Base-by-base conservation (phyloP, 805 yeast species). In the Schwanniomyces polymorphus region DNA sequence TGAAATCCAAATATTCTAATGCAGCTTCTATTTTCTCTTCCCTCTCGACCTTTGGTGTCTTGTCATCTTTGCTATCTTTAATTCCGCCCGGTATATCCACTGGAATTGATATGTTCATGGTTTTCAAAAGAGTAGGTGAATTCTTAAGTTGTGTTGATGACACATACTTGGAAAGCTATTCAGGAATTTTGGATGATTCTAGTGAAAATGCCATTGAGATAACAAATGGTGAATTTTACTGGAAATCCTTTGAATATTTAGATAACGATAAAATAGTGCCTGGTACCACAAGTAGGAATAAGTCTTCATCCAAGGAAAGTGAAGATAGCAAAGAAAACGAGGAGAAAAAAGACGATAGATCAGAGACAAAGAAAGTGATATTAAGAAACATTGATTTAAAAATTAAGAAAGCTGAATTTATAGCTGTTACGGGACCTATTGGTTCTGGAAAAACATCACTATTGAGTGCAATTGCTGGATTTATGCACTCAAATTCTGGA, bases 371-470 rank as follows among this genome's bases (percentile, higher is more conserved):
- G 57, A 57, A 38, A 48, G 49, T 3, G 75, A 75, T 59, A 56
- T 57, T 84, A 58, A 47, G 55, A 38, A 54, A 84, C 57, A 63
- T 88, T 48, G 72, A 82, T 52, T 63, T 89, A 17, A 60, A 65
- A 1, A 70, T 89, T 41, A 64, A 72, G 38, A 34, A 79, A 78
- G 47, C 87, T 88, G 18, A 96, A 89, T 59, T 80, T 91, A 42
- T 68, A 89, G 85, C 86, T 48, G 75, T 88, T 23, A 86, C 92
- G 0, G 97, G 97, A n/a, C 66, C 84, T 1, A 86, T 89, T 57
- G 96, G 96, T 2, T 76, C 89, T 2, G 96, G 97, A 47, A 89
- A 89, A 60, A 72, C 91, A 0, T 86, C 94, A 0, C 67, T 90
- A 25, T 69, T 89, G 42, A 75, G 74, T 54, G 91, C 95, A 0